Percentiles rank a stretch among this genome's conserved stretches.
phyloP scores from a whole-genome alignment of 2,329 filamentous ascomycete species.

The Trichoderma koningiopsis region DNA sequence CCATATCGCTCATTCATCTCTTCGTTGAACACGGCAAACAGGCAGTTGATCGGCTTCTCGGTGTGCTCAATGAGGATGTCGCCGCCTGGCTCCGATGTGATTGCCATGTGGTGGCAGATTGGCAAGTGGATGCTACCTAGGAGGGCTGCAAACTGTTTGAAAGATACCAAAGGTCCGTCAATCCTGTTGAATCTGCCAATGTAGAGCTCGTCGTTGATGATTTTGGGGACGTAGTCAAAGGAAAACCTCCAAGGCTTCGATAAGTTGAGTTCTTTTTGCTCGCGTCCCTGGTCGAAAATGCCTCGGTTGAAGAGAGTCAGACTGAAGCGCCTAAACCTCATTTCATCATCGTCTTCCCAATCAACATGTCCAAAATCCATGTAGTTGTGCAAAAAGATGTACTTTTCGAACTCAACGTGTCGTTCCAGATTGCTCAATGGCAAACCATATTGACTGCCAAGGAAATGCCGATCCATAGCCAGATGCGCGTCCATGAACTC shows the following conservation, averaged over 20 bases:
- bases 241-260: background rate
- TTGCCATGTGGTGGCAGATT: background rate
- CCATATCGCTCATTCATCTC: background rate
- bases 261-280: background rate
- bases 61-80: background rate
- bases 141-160: background rate
- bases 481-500: no score
- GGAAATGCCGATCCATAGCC: no score
- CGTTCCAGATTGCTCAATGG: no score
- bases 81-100: background rate
- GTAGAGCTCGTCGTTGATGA: conserved; percentile 9
- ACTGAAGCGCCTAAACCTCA: no score
- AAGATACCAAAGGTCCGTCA: background rate
- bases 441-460: no score
- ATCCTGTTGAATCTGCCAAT: background rate
- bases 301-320: background rate
- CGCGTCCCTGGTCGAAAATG: background rate
- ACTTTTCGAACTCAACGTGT: background rate
- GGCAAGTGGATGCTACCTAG: background rate
- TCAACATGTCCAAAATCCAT: background rate
- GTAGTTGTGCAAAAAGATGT: background rate
- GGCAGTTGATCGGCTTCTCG: background rate
- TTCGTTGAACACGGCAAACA: background rate
- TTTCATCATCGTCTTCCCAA: background rate
- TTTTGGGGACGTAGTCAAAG: background rate